Percentiles rank a stretch among this genome's conserved stretches.
These are phyloP conservation scores for Geoglossum cookeanum DNA, from an alignment of 2,329 filamentous ascomycete species.

Conservation along the genomic window DNA sequence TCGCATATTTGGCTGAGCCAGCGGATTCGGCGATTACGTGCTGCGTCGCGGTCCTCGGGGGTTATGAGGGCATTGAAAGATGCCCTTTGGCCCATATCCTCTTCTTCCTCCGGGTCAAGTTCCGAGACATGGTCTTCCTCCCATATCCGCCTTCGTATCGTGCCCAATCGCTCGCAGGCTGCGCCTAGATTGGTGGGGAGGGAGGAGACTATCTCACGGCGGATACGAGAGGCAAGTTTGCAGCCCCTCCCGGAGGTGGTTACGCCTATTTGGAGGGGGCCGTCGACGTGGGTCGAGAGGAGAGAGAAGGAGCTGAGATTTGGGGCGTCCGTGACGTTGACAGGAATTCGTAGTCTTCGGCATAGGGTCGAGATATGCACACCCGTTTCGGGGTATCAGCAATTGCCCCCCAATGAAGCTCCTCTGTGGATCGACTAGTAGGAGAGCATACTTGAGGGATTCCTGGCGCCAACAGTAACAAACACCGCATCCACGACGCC, in stretches of 20 bases:
- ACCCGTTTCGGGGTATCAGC: conserved; percentile 22
- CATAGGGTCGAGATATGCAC: conserved; percentile 56
- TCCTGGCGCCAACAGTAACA: conserved; percentile 42
- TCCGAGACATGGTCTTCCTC: conserved; percentile 47
- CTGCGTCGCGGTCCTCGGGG: conserved; percentile 51
- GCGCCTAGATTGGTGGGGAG: conserved; percentile 57
- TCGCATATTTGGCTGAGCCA: conserved; percentile 96
- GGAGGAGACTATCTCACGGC: conserved; percentile 67
- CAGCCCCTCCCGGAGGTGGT: conserved; percentile 91
- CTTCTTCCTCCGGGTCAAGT: conserved; percentile 27
- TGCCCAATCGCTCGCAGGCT: conserved; percentile 62
- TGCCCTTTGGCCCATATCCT: conserved; percentile 56
- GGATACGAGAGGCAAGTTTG: conserved; percentile 76
- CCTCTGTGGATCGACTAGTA: background rate
- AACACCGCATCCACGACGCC: conserved; percentile 80
- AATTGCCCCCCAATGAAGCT: background rate
- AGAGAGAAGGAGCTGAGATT: conserved; percentile 77
- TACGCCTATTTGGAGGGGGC: conserved; percentile 82
- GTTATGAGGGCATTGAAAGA: conserved; percentile 70
- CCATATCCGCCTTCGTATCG: conserved; percentile 49
- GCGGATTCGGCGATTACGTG: conserved; percentile 64
- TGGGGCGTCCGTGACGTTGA: conserved; percentile 83
- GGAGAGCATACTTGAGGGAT: conserved; percentile 26
- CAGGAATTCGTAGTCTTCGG: conserved; percentile 60
- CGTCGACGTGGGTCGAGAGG: conserved; percentile 74